phyloP scores from a whole-genome alignment of 1,284 basidiomycete genomes.

The Trametes versicolor region DNA sequence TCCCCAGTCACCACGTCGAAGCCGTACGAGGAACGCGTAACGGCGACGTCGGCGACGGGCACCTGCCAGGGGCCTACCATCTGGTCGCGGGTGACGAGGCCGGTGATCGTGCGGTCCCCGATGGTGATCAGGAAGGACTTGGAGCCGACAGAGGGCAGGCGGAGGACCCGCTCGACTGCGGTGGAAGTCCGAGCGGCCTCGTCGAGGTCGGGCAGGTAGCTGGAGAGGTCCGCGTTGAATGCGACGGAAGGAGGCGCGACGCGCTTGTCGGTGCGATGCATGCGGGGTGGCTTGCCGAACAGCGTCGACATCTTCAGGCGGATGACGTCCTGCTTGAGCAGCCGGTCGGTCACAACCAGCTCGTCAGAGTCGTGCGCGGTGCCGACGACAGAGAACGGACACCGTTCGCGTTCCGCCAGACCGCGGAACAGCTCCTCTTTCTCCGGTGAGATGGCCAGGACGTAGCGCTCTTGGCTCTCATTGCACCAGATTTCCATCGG shows the following conservation, averaged over 20 bases:
- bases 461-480: slow-evolving; percentile 98
- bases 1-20: slow-evolving; percentile 89
- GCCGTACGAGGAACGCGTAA: slow-evolving; percentile 94
- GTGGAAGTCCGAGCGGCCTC: slow-evolving; percentile 59
- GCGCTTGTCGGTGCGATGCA: slow-evolving; percentile 81
- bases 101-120: slow-evolving; percentile 94
- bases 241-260: slow-evolving; percentile 57
- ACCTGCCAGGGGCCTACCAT: slow-evolving; percentile 99
- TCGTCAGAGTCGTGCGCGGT: slow-evolving; percentile 84
- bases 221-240: slow-evolving; percentile 80
- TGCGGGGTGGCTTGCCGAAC: slow-evolving; percentile 96
- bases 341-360: slow-evolving; percentile 90
- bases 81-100: slow-evolving; percentile 95
- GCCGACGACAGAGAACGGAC: slow-evolving; percentile 94
- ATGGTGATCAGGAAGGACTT: slow-evolving; percentile 99
- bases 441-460: slow-evolving; percentile 84
- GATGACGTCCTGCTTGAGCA: slow-evolving; percentile 85
- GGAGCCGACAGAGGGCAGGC: slow-evolving; percentile 91
- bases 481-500: slow-evolving; percentile 99
- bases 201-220: slow-evolving; percentile 64
- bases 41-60: slow-evolving; percentile 96
- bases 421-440: slow-evolving; percentile 71
- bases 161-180: slow-evolving; percentile 86
- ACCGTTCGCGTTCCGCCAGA: slow-evolving; percentile 90
- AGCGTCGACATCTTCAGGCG: slow-evolving; percentile 94